Base-by-base conservation (phyloP, 805 yeast species). In the Spathaspora boniae region DNA sequence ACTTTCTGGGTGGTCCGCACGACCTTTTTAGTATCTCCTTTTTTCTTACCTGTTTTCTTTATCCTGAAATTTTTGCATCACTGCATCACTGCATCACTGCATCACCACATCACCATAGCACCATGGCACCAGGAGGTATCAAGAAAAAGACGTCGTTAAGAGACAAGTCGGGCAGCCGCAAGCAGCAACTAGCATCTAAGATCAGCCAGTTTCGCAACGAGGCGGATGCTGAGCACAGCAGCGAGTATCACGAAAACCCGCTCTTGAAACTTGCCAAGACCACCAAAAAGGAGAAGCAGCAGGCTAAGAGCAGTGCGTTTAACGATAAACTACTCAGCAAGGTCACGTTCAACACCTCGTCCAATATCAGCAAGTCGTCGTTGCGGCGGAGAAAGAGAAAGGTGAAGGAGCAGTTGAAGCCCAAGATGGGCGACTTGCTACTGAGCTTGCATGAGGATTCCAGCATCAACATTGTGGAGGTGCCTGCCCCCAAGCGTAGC, bases 311-410 rank as follows among this genome's bases (percentile, higher is more conserved):
- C 21, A 64, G 59, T 25, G 63, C 54, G 35, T 63, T 70, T 40
- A 53, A 65, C 19, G 47, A 54, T 23, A 50, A 50, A 18, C 38
- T 61, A 31, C 44, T 54, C 33, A 43, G 43, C 21, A 54, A 59
- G 32, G 53, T 47, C 15, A 53, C 63, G 9, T 51, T 55, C 40
- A 61, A 59, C 33, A 51, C 68, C 38, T 48, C 67, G 48, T 49
- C 66, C 12, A 74, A 75, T 16, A 68, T 84, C 28, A 79, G 87
- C 15, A 84, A 83, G 52, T 78, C 86, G 5, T 65, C 87, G 0
- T 42, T 72, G 3, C 70, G 86, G 51, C 70, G 86, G 45, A 80
- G 80, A 47, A 76, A 85, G 44, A 66, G 74, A 44, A 74, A 70
- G 47, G 65, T 69, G 32, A 74, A 72, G 47, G 83, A 82, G 38